Conservation (phyloP, 352 stramenopile genomes). For the Thalassiosira pacifica region DNA sequence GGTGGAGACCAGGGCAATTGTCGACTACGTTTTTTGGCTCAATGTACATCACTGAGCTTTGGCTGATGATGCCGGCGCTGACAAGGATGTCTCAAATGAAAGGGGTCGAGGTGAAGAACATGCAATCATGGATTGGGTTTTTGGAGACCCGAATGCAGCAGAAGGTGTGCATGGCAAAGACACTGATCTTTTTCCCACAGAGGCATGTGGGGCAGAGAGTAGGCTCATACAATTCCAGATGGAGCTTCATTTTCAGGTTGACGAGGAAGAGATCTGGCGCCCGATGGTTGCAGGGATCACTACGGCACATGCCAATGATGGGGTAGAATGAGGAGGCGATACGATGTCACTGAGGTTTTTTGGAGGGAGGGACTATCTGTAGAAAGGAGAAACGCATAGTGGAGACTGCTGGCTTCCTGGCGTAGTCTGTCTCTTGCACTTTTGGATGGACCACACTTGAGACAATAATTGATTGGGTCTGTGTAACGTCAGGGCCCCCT, state of each 20-base stretch:
- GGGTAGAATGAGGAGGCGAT: conserved; percentile 1
- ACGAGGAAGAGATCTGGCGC: neutral
- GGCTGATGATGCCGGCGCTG: neutral
- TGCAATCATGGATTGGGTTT: too few relatives aligned
- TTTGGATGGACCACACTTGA: neutral
- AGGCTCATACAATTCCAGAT: too few relatives aligned
- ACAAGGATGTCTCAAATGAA: too few relatives aligned
- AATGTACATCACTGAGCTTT: neutral
- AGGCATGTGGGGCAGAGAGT: too few relatives aligned
- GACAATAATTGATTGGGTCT: neutral
- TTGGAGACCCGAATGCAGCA: too few relatives aligned
- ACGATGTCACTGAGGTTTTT: neutral
- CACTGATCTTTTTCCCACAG: too few relatives aligned
- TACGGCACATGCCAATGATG: conserved; percentile 12
- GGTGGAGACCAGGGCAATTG: neutral
- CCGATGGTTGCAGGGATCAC: neutral
- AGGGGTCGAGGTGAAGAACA: too few relatives aligned
- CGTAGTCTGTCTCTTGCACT: neutral
- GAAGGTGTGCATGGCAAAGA: too few relatives aligned
- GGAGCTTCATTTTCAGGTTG: neutral
- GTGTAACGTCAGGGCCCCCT: neutral
- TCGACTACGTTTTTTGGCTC: neutral
- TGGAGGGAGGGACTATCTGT: too few relatives aligned
- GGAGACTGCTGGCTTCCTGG: neutral
- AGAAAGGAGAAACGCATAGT: too few relatives aligned